Conservation (phyloP, 106 monocot species). For the Hemerocallis citrina region DNA sequence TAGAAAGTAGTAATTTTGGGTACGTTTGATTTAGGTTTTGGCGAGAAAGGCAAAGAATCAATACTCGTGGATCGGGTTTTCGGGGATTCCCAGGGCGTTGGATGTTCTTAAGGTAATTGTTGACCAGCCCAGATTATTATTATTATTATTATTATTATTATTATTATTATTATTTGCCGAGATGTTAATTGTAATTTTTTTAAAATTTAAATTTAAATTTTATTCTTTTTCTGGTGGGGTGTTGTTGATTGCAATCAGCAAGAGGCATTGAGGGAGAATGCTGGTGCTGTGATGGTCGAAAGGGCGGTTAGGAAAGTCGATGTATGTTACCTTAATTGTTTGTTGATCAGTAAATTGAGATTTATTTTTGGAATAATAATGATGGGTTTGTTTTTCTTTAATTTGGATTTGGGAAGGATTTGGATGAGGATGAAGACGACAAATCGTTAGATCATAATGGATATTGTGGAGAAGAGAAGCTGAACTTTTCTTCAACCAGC, state of each 20-base stretch:
- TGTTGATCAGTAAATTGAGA: too few relatives aligned
- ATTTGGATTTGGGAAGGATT: conserved; percentile 3
- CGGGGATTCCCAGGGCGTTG: conserved; percentile 62
- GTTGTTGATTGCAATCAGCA: neutral
- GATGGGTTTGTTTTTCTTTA: neutral
- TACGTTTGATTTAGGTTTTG: conserved; percentile 49
- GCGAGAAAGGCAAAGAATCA: conserved; percentile 74
- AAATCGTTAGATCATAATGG: neutral
- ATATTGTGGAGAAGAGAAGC: conserved; percentile 1
- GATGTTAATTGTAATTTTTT: too few relatives aligned
- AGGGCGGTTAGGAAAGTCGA: neutral
- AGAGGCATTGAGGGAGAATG: conserved; percentile 6
- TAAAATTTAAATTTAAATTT: neutral
- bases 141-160: too few relatives aligned
- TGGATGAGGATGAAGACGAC: conserved; percentile 5
- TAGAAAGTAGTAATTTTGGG: neutral
- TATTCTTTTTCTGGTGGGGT: neutral
- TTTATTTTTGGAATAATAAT: neutral
- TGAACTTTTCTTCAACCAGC: neutral
- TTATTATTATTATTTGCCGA: too few relatives aligned
- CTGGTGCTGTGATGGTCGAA: neutral
- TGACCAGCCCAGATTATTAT: too few relatives aligned
- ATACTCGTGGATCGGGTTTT: conserved; percentile 85
- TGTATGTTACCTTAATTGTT: neutral
- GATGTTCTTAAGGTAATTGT: conserved; percentile 57